Conservation (phyloP, 768 basidiomycete genomes). For the Xerocomellus dryophilus region DNA sequence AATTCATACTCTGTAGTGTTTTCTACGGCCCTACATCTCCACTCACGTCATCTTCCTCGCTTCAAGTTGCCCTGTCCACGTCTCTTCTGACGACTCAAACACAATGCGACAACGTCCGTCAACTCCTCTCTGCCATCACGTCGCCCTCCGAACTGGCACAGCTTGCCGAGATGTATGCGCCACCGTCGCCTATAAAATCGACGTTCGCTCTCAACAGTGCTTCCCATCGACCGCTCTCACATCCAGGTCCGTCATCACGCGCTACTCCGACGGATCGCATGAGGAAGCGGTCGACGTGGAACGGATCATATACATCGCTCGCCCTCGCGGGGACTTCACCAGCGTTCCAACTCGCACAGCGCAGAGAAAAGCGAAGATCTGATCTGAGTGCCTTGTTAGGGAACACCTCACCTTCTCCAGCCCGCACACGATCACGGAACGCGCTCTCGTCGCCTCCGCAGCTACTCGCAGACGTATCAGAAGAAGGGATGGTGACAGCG, state of each 20-base stretch:
- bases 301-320: slow-evolving; percentile 57
- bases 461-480: slow-evolving; percentile 37
- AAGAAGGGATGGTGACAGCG: slow-evolving; percentile 29
- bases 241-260: slow-evolving; percentile 31
- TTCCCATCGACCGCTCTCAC: slow-evolving; percentile 45
- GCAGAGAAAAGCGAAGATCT: slow-evolving; percentile 52
- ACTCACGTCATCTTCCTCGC: slow-evolving; percentile 26
- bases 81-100: slow-evolving; percentile 72
- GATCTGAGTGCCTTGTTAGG: slow-evolving; percentile 51
- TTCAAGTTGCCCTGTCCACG: slow-evolving; percentile 70
- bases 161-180: slow-evolving; percentile 86
- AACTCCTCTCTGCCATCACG: slow-evolving; percentile 73
- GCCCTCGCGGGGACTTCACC: slow-evolving; percentile 45
- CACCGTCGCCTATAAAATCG: slow-evolving; percentile 54
- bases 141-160: slow-evolving; percentile 69
- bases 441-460: slow-evolving; percentile 38
- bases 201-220: slow-evolving; percentile 24
- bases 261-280: slow-evolving; percentile 19
- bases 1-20: slow-evolving; percentile 22
- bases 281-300: slow-evolving; percentile 73
- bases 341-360: slow-evolving; percentile 40
- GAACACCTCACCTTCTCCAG: slow-evolving; percentile 22
- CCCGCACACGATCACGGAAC: slow-evolving; percentile 36
- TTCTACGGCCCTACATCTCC: slow-evolving; percentile 44
- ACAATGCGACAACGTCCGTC: slow-evolving; percentile 80